These are phyloP conservation scores for Oryza brachyantha DNA, from an alignment of 176 grass and related monocot genomes.

Conservation along the genomic window DNA sequence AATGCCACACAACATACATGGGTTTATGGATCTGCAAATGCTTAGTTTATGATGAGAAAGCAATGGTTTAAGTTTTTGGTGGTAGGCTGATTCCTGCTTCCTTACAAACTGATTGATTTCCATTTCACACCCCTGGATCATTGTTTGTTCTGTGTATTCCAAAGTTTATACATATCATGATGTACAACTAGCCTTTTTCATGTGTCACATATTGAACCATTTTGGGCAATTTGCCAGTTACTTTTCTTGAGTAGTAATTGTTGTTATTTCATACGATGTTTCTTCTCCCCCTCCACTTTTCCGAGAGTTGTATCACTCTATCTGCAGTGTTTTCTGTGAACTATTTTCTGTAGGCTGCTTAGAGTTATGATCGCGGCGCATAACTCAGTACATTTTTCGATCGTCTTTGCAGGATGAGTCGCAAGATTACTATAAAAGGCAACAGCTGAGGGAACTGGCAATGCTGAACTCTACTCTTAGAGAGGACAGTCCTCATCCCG, in stretches of 20 bases:
- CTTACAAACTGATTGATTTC: not conserved
- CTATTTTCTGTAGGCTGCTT: not conserved
- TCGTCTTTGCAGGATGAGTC: slow-evolving; percentile 69
- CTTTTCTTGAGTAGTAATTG: not conserved
- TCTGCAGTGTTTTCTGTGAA: not conserved
- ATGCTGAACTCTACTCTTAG: slow-evolving; percentile 72
- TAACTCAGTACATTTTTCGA: slow-evolving; percentile 12
- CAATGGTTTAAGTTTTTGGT: not conserved
- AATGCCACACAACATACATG: not conserved
- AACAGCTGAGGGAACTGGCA: slow-evolving; percentile 80
- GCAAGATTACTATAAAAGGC: slow-evolving; percentile 88
- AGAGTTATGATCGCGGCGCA: not conserved
- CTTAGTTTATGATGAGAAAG: not conserved
- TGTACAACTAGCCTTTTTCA: not conserved
- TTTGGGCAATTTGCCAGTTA: not conserved
- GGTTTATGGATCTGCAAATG: not conserved
- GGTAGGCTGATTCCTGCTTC: not conserved
- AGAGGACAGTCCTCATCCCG: slow-evolving; percentile 80
- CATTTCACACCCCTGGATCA: too few relatives aligned
- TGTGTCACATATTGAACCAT: not conserved
- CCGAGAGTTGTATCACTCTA: not conserved
- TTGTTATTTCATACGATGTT: not conserved
- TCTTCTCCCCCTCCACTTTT: not conserved
- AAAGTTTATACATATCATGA: not conserved
- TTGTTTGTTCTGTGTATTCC: too few relatives aligned